Evolutionary conservation across 768 basidiomycete species (phyloP).

Genomic region (Mycena pura): DNA sequence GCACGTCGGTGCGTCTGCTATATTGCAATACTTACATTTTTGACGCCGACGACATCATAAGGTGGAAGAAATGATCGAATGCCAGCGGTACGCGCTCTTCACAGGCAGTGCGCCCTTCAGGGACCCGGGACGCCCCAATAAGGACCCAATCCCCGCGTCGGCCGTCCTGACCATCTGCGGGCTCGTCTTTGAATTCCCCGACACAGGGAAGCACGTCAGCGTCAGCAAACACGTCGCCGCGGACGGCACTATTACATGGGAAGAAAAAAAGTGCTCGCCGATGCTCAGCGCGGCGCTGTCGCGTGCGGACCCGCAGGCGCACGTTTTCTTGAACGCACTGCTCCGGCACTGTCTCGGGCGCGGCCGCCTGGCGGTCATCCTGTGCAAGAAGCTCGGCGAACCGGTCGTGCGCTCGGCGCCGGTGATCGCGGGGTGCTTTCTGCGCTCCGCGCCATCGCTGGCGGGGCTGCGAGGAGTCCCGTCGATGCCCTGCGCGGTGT

Average conservation of each 20-base stretch:
- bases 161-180: slow-evolving; percentile 3
- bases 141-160: neutral
- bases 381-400: neutral
- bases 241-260: neutral
- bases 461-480: neutral
- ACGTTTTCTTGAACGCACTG: neutral
- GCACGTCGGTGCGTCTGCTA: slow-evolving; percentile 31
- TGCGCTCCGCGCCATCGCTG: neutral
- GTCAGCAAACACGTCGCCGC: neutral
- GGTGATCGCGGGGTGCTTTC: neutral
- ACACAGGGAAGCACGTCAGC: neutral
- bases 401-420: neutral
- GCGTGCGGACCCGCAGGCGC: neutral
- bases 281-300: neutral
- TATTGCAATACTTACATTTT: neutral
- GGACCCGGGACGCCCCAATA: neutral
- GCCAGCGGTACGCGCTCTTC: slow-evolving; percentile 31
- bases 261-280: neutral
- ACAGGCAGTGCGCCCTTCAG: slow-evolving; percentile 3
- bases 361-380: neutral
- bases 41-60: neutral
- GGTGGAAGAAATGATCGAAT: slow-evolving; percentile 38
- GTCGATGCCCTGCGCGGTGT: neutral
- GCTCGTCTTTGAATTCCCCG: neutral
- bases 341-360: neutral